A percentile compares a stretch with the other conserved stretches of the same genome.
These are phyloP conservation scores for Marasmius sp. DNA, from an alignment of 1,284 basidiomycete genomes.

Conservation along the genomic window DNA sequence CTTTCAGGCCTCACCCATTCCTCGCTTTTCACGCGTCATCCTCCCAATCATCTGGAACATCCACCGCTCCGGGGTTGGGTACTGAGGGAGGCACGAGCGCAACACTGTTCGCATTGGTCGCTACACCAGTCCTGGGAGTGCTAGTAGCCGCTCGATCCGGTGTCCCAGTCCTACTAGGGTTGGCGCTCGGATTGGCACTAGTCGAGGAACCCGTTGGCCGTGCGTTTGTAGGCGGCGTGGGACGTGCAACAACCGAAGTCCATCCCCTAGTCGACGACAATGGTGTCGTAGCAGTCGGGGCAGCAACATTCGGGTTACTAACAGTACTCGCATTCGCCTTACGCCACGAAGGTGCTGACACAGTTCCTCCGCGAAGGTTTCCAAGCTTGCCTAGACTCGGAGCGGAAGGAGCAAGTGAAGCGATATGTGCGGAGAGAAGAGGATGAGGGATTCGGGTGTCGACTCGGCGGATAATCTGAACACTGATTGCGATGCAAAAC, in stretches of 20 bases:
- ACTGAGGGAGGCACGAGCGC: neutral
- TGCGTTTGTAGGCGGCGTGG: neutral
- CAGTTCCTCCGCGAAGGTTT: constrained; percentile 41
- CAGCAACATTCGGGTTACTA: constrained; percentile 11
- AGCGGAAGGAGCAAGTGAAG: constrained; percentile 24
- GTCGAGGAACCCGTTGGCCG: too few relatives aligned
- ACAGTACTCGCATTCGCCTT: constrained; percentile 2
- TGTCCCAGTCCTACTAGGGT: neutral
- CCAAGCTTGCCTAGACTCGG: constrained; percentile 57
- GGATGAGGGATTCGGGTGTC: constrained; percentile 79
- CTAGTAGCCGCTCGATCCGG: neutral
- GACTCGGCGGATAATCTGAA: constrained; percentile 77
- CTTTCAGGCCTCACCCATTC: neutral
- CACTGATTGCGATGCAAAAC: constrained; percentile 36
- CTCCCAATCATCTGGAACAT: constrained; percentile 55
- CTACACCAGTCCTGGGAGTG: neutral
- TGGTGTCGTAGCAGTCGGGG: constrained; percentile 8
- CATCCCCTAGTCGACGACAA: constrained; percentile 8
- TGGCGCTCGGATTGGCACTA: neutral
- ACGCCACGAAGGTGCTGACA: constrained; percentile 17
- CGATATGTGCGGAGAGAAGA: constrained; percentile 53
- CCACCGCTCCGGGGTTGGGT: constrained; percentile 9
- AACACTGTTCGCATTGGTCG: neutral
- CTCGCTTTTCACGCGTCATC: constrained; percentile 37
- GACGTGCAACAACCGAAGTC: constrained; percentile 6